Conservation (phyloP, 345 rosid genomes). For the Geranium rotundifolium region DNA sequence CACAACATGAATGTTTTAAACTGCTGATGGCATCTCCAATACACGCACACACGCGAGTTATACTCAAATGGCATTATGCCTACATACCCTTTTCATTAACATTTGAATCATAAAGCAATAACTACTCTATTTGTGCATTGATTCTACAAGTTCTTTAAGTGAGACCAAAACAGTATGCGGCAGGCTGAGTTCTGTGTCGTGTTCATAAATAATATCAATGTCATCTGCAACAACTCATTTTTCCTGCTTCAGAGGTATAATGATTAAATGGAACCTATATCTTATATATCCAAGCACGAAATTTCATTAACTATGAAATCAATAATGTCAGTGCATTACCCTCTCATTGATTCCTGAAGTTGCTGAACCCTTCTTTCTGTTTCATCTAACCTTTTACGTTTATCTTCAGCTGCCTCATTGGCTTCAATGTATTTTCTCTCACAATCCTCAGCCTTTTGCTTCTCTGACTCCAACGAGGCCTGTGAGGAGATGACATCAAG, state of each 20-base stretch:
- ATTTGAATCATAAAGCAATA: too few relatives aligned
- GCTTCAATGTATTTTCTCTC: slow-evolving; percentile 45
- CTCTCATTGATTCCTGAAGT: slow-evolving; percentile 65
- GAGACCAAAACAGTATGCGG: not conserved
- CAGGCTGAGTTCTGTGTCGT: not conserved
- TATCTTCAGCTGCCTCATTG: slow-evolving; percentile 43
- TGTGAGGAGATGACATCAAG: slow-evolving; percentile 18
- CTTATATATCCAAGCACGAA: not conserved
- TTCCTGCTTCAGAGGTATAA: not conserved
- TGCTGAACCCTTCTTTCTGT: slow-evolving; percentile 60
- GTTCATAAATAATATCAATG: not conserved
- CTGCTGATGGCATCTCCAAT: too few relatives aligned
- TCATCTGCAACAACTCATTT: not conserved
- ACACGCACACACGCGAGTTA: too few relatives aligned
- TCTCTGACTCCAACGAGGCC: slow-evolving; percentile 53
- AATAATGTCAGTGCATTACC: slow-evolving; percentile 21
- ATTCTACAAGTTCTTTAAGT: not conserved
- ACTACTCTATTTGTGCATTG: not conserved
- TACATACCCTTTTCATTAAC: too few relatives aligned
- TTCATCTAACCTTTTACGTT: slow-evolving; percentile 48
- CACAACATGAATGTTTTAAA: not conserved
- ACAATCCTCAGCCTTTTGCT: slow-evolving; percentile 50
- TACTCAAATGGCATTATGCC: too few relatives aligned
- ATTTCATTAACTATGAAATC: not conserved
- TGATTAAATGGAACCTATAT: not conserved